Evolutionary conservation across 2,329 filamentous ascomycete species (phyloP).

Genomic region (Thyridium curvatum): DNA sequence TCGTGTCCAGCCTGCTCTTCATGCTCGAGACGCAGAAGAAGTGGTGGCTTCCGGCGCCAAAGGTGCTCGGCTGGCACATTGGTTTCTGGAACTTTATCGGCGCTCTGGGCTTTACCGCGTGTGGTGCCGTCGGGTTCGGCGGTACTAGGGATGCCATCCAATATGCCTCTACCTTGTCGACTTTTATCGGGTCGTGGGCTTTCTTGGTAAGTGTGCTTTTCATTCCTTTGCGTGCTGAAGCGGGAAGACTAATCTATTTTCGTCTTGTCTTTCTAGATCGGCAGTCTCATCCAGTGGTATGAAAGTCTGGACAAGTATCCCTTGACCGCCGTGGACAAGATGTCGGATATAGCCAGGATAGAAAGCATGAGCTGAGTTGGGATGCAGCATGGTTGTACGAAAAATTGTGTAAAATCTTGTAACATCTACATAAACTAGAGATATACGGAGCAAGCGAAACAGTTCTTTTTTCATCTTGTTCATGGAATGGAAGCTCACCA

Average conservation of each 20-base stretch:
- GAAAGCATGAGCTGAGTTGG: too few species aligned
- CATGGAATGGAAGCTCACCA: too few species aligned
- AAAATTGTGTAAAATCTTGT: too few species aligned
- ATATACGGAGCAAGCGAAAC: too few species aligned
- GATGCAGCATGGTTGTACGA: too few species aligned
- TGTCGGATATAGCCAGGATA: too few species aligned
- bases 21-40: slow-evolving; percentile 60
- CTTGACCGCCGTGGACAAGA: slow-evolving; percentile 4
- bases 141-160: slow-evolving; percentile 28
- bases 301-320: slow-evolving; percentile 25
- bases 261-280: slow-evolving; percentile 13
- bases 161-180: slow-evolving; percentile 42
- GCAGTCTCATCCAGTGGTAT: slow-evolving; percentile 23
- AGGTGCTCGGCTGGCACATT: slow-evolving; percentile 60
- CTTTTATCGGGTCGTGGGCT: slow-evolving; percentile 42
- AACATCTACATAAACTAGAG: too few species aligned
- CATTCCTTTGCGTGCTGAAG: background rate
- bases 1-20: slow-evolving; percentile 51
- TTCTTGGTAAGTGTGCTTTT: slow-evolving; percentile 28
- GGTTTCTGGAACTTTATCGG: slow-evolving; percentile 61
- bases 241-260: too few species aligned
- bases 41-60: slow-evolving; percentile 54
- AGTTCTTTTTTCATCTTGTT: too few species aligned
- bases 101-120: slow-evolving; percentile 55
- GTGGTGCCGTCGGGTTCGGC: slow-evolving; percentile 49